Evolutionary conservation across 495 filamentous ascomycete genomes (phyloP), one percentile per base, ranked within the genome.

Genomic region (Xylaria castorea): DNA sequence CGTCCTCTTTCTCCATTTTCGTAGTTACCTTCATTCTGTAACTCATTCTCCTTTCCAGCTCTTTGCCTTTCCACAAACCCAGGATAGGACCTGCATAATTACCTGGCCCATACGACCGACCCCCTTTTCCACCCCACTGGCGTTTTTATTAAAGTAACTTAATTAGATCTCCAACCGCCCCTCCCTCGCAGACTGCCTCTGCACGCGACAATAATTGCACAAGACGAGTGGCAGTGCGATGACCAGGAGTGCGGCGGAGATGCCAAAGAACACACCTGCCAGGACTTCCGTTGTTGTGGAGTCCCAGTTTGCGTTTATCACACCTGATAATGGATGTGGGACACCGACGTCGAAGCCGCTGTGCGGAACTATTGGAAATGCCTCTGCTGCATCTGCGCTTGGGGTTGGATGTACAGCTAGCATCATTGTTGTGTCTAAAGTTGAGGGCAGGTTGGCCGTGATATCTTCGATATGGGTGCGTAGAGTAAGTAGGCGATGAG

Each of bases 211-310:
- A 12, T 70, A 70, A 12, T 70, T 70, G 42, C 22, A 70, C 40
- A 70, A 27, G 1, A 44, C 53, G 18, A 70, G 67, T 25, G 67
- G 67, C 27, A 70, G 67, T 2, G 67, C 67, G 42, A 70, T 62
- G 42, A 61, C 16, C 1, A 70, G 42, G 3, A 70, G 57, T 3
- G 55, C 67, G 55, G 67, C 67, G 8, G 44, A 70, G 18, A 70
- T 60, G 38, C 67, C 55, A 38, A 70, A 62, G 57, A 70, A 70
- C 0, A 70, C 67, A 27, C 67, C 67, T n/a, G 67, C 67, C 5
- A 62, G 2, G 25, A 62, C 55, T 7, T 62, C 42, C 22, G 22
- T 44, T 3, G 66, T 20, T 51, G 48, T 44, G 1, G 66, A 68
- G 2, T 68, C 48, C 48, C 62, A 65, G 62, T 46, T 16, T 2